Base-by-base conservation (phyloP, 2,329 filamentous ascomycete genomes). In the Dichotomopilus funicola region DNA sequence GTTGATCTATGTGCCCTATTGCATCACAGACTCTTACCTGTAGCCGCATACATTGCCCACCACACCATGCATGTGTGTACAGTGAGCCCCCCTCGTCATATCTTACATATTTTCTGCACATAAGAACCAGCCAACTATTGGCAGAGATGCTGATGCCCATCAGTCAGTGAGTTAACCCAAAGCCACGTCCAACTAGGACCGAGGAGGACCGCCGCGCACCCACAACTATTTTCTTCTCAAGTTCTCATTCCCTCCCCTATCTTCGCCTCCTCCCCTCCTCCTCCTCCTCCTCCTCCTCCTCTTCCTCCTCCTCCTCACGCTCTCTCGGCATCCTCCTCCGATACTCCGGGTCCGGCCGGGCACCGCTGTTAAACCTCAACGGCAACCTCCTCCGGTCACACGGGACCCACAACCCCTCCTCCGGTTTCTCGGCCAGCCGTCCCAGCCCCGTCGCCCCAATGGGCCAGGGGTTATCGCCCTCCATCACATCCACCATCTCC, bases 401-500 rank as follows among this genome's bases (percentile, higher is more conserved):
- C 19, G 19, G 19, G 19, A 27, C 19, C 6, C 51, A n/a, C 11
- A 19, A 5, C 12, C 27, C 5, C 9, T 35, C 51, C 34, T 4
- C 10, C 19, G 42, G 11, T 51, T 7, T 40, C 12, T 43, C 9
- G 56, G 31, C 46, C 49, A 70, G 71, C 49, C 66, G 63, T 12
- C 61, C 63, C 38, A 73, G 62, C 1, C 72, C 72, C n/a, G 68
- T 71, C 27, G 66, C 61, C 19, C 70, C 70, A 6, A 69, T 63
- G 27, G 44, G 40, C 43, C 38, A 51, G 33, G 19, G 19, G 19
- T 27, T 27, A 27, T 5, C 19, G 3, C 19, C 11, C 5, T 9
- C 27, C 40, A 27, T 42, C 41, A 51, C 49, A 51, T 52, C 11
- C 53, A 2, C 11, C 3, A 10, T 6, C 50, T 51, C 38, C 9